phyloP scores from a whole-genome alignment of 257 asterid genomes.

The Lithospermum erythrorhizon region DNA sequence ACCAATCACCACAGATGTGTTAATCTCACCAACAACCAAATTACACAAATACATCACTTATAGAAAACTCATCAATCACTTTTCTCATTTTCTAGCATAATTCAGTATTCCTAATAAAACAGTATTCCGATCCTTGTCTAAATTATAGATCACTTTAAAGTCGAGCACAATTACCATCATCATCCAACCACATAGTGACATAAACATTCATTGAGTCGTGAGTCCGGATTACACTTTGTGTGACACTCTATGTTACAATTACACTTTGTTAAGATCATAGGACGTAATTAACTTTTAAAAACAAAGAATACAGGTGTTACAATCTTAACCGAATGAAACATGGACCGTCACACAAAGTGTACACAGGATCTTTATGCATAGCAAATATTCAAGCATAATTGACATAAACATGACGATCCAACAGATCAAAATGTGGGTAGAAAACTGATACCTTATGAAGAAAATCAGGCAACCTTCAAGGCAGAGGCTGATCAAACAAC shows the following conservation, averaged over 20 bases:
- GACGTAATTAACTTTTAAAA: no score
- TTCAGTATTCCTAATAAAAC: background rate
- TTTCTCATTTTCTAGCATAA: background rate
- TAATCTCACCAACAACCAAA: slow-evolving; percentile 9
- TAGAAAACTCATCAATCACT: background rate
- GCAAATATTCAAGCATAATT: slow-evolving; percentile 5
- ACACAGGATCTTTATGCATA: no score
- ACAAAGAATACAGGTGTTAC: no score
- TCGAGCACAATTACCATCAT: slow-evolving; percentile 7
- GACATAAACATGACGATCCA: slow-evolving; percentile 12
- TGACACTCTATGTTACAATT: no score
- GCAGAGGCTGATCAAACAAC: slow-evolving; percentile 45
- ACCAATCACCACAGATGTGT: slow-evolving; percentile 2
- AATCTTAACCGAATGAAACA: no score
- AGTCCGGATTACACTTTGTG: no score
- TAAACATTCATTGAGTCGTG: slow-evolving; percentile 12
- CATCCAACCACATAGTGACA: slow-evolving; percentile 7
- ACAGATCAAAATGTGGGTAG: slow-evolving; percentile 33
- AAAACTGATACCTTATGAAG: slow-evolving; percentile 50
- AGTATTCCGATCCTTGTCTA: slow-evolving; percentile 9
- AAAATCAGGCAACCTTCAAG: slow-evolving; percentile 51
- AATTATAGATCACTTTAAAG: slow-evolving; percentile 10
- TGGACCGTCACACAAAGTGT: no score
- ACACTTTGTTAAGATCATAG: no score
- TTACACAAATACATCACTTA: slow-evolving; percentile 4